These are phyloP conservation scores for Coemansia sp. DNA, from an alignment of 192 early-diverging fungal species.

Conservation along the genomic window DNA sequence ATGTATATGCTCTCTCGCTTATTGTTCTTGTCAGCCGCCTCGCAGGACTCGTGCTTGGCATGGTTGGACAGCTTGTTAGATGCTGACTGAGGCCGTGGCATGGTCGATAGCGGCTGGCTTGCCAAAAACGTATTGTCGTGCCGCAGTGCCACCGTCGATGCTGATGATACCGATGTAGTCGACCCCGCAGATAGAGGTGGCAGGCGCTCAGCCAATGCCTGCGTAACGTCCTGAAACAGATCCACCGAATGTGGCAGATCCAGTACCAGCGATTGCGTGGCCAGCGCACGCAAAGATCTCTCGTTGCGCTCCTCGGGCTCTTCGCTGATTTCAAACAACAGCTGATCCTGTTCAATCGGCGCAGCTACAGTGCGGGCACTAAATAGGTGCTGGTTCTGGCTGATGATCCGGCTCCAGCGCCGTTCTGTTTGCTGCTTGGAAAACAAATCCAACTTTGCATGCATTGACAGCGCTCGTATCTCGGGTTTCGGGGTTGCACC, in stretches of 20 bases:
- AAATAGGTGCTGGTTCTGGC: conserved; percentile 52
- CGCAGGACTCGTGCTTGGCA: not conserved
- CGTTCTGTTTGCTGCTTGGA: conserved; percentile 35
- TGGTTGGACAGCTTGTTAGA: not conserved
- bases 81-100: conserved; percentile 12
- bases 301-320: not conserved
- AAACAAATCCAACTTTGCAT: conserved; percentile 18
- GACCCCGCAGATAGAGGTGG: conserved; percentile 28
- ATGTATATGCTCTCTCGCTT: conserved; percentile 40
- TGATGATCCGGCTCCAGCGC: conserved; percentile 49
- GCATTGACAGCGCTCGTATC: conserved; percentile 18
- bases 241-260: conserved; percentile 39
- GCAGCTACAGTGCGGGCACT: not conserved
- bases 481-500: not conserved
- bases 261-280: conserved; percentile 29
- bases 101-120: conserved; percentile 17
- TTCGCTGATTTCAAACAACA: conserved; percentile 5
- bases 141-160: conserved; percentile 19
- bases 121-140: conserved; percentile 8
- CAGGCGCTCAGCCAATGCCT: conserved; percentile 43
- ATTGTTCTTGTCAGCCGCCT: not conserved
- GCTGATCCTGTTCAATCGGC: conserved; percentile 1
- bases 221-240: conserved; percentile 38
- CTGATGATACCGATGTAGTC: conserved; percentile 22
- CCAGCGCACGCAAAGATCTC: not conserved